A percentile compares a stretch with the other conserved stretches of the same genome.
Evolutionary conservation across 768 basidiomycete genomes (phyloP).

Genomic region (Piloderma croceum): DNA sequence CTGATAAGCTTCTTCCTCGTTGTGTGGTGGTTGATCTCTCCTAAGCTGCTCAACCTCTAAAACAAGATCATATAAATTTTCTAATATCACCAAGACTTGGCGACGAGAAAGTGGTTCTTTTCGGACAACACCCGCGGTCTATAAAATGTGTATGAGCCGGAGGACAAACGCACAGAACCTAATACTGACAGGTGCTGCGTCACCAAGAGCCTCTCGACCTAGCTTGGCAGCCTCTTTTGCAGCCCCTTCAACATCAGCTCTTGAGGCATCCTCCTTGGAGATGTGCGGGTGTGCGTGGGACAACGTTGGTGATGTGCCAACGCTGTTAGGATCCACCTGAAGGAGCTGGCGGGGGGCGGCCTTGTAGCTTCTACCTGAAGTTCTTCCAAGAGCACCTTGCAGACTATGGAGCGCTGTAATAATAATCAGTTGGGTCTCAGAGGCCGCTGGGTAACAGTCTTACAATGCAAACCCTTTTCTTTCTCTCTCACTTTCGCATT

Average conservation of each 20-base stretch:
- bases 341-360: slow-evolving; percentile 95
- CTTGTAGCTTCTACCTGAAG: slow-evolving; percentile 88
- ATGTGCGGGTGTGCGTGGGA: slow-evolving; percentile 44
- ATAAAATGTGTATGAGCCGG: slow-evolving; percentile 1
- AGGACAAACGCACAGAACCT: background rate
- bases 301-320: slow-evolving; percentile 29
- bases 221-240: slow-evolving; percentile 72
- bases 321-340: slow-evolving; percentile 62
- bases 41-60: slow-evolving; percentile 82
- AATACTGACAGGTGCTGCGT: slow-evolving; percentile 45
- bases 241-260: slow-evolving; percentile 36
- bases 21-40: slow-evolving; percentile 66
- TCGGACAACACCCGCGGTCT: slow-evolving; percentile 60
- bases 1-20: slow-evolving; percentile 41
- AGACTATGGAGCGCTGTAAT: slow-evolving; percentile 62
- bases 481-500: slow-evolving; percentile 83
- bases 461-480: slow-evolving; percentile 66
- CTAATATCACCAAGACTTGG: slow-evolving; percentile 72
- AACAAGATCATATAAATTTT: slow-evolving; percentile 79
- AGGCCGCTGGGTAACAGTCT: slow-evolving; percentile 17
- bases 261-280: slow-evolving; percentile 47
- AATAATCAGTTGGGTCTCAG: slow-evolving; percentile 4
- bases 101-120: slow-evolving; percentile 75
- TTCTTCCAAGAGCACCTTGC: slow-evolving; percentile 92
- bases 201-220: slow-evolving; percentile 66